Base-by-base conservation (phyloP, 441 rosid species). In the Erodium moschatum region DNA sequence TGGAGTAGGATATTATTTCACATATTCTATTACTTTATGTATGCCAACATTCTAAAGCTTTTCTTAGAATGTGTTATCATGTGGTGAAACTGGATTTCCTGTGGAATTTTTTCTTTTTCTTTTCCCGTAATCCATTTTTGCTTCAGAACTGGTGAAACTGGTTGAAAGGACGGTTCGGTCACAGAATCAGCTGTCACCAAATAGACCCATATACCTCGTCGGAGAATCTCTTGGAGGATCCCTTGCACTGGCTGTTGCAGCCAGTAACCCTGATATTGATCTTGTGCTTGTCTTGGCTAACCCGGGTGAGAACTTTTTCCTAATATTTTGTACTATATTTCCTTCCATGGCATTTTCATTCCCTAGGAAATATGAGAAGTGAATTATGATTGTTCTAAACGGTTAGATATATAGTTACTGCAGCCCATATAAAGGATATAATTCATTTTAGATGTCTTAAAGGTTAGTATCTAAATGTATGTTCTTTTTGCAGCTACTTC, bases 181-280 rank as follows among this genome's bases (percentile, higher is more conserved):
- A 65, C 88, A 88, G 76, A 75, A 67, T 64, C 21, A 65, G 8
- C 70, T 65, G 29, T 80, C 83, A 13, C 91, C 84, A 1, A 77
- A 73, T 38, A 80, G 85, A 75, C 98, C 98, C 58, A 88, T 93
- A 64, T 91, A 91, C 80, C 83, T 93, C 69, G 86, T 89, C 69
- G 96, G 97, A 27, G 97, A 93, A 73, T 89, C 96, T 72, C 73
- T 87, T 24, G 96, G 97, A 75, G 97, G 87, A 70, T 90, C 95
- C 83, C 81, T 93, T 29, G 97, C 95, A 8, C 78, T 93, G 29
- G 80, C 89, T 27, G 87, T 89, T 72, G 95, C 97, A n/a, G 88
- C 90, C 65, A 82, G 82, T 64, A 89, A 83, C 73, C 88, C 94
- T 60, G 72, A 80, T 1, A 61, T 82, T 56, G 95, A 90, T 81